Base-by-base conservation (phyloP, 768 basidiomycete species). In the Podaxis carcinomalis region DNA sequence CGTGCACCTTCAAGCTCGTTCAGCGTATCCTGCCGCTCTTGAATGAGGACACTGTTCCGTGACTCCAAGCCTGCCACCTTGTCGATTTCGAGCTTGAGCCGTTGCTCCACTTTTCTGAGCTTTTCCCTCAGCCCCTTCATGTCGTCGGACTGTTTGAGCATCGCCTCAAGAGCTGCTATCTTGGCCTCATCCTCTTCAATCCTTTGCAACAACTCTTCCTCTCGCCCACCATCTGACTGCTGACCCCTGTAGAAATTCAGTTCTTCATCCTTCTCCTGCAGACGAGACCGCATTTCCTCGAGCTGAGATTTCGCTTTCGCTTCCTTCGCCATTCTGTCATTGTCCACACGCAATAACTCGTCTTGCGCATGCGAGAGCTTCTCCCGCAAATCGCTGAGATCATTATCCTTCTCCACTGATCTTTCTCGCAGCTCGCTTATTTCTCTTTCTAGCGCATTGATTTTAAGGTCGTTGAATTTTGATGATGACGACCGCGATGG, bases 151-250 rank as follows among this genome's bases (percentile, higher is more conserved):
- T 78, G 78, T 23, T 74, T 69, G 2, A 83, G 67, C 70, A 83
- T 71, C 49, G 69, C 72, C 67, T 89, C 85, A 59, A 90, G 67
- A 2, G 83, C 79, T 2, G 74, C 72, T 37, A 90, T 85, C 71
- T 84, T 88, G 4, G 82, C 84, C 51, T 86, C 86, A 63, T 91
- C 88, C 66, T 89, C 87, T 47, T 91, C 88, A 28, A 92, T 83
- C 64, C 90, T 78, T 70, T 80, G 77, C 68, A 87, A 62, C 28
- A 91, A 67, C 57, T 84, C 84, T 25, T 80, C 79, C 68, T 91
- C 90, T 54, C 89, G 75, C 61, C 75, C 74, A 21, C 72, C 75
- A 27, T 78, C 71, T 1, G 75, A 82, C 23, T 72, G 69, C 35
- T 78, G 74, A 35, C 70, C 75, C 66, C 68, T 75, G 47, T 84